Conservation (phyloP, 139 green algal species). For the Zygnema cylindricum region DNA sequence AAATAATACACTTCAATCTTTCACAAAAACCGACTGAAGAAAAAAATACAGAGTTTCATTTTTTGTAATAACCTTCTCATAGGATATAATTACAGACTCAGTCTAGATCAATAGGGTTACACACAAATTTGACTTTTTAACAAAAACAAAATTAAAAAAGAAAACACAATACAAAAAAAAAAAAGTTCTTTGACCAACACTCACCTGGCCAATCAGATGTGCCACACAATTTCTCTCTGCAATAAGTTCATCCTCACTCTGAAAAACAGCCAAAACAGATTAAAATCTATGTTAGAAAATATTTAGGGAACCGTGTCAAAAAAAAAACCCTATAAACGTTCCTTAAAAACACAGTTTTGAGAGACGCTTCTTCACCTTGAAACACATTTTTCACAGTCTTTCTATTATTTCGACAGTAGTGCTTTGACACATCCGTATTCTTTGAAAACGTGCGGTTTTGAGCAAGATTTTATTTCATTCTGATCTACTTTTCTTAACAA, state of each 20-base stretch:
- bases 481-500: no score
- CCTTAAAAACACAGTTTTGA: no score
- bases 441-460: no score
- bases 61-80: background rate
- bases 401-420: no score
- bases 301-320: no score
- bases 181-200: background rate
- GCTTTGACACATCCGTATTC: no score
- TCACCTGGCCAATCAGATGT: conserved; percentile 46
- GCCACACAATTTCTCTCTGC: conserved; percentile 54
- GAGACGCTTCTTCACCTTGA: no score
- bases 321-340: no score
- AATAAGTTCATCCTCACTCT: conserved; percentile 53
- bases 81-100: background rate
- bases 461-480: no score
- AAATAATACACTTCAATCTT: background rate
- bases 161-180: background rate
- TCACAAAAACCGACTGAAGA: background rate
- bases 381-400: no score
- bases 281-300: no score
- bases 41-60: background rate
- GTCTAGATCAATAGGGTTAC: background rate
- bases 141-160: background rate
- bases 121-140: background rate
- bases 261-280: background rate